Evolutionary conservation across 179 eudicot species (phyloP), one percentile per base, ranked within the genome.

Genomic region (Silene coronaria): DNA sequence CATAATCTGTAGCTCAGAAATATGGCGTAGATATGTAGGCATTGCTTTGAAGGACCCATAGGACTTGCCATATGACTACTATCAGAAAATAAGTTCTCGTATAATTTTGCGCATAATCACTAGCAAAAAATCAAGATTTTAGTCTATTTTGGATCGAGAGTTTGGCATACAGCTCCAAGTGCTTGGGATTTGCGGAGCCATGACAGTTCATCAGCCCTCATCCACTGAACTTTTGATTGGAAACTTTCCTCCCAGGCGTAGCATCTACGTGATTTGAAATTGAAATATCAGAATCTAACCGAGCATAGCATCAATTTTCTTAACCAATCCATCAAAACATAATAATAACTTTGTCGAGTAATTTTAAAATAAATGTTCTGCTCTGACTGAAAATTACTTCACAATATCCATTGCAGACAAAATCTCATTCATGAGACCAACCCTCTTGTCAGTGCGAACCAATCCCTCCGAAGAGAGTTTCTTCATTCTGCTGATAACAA

Each of bases 341-440:
- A 64, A 4, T 16, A 64, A 42, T 42, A 42, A 28, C 38, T 64
- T 11, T 64, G 38, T 27, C 14, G 21, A 27, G 19, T 64, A 64
- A 64, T 16, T 53, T 53, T 53, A 53, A 42, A 53, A 16, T 53
- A 53, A 53, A 53, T 53, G 19, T 14, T 53, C 58, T 53, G 58
- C 58, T 48, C 55, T 12, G 21, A 53, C 21, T 53, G 58, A n/a
- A 53, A 17, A 17, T 26, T 69, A 69, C 72, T 69, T 69, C 34
- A 69, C 72, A 45, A 90, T 89, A 80, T 93, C 97, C 97, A 93
- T 93, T 53, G 97, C 92, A 66, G 94, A 92, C 86, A 93, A 84
- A 51, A 93, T 86, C 80, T 93, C 97, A 86, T 88, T 93, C 97
- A 93, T 89, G 68, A 93, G 91, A 46, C 97, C 97, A 76, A 93